These are phyloP conservation scores for Talaromyces ruber DNA, from an alignment of 495 filamentous ascomycete genomes.

Conservation along the genomic window DNA sequence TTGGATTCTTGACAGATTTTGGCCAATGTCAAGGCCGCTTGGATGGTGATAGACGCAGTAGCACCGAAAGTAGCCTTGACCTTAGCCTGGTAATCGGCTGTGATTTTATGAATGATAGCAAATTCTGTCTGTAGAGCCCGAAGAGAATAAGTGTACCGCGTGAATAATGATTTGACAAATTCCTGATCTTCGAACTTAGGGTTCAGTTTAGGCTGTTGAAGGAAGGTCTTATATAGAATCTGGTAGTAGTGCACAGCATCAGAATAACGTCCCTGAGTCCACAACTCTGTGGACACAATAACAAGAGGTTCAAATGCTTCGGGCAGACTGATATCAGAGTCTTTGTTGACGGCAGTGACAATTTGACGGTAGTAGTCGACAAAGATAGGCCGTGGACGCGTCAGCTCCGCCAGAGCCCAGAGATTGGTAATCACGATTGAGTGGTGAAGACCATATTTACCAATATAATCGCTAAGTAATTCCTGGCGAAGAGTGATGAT, in stretches of 20 bases:
- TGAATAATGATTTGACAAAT: slow-evolving; percentile 24
- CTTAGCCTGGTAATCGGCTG: slow-evolving; percentile 23
- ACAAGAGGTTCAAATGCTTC: slow-evolving; percentile 27
- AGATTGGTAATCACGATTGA: slow-evolving; percentile 24
- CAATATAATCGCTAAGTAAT: slow-evolving; percentile 22
- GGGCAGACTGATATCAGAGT: slow-evolving; percentile 18
- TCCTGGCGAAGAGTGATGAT: slow-evolving; percentile 22
- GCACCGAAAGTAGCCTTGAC: slow-evolving; percentile 23
- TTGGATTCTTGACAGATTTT: slow-evolving; percentile 27
- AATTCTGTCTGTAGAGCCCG: slow-evolving; percentile 21
- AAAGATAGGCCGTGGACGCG: slow-evolving; percentile 21
- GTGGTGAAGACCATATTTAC: slow-evolving; percentile 21
- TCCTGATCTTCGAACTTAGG: slow-evolving; percentile 20
- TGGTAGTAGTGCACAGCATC: slow-evolving; percentile 24
- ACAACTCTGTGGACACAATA: slow-evolving; percentile 28
- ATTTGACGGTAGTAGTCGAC: slow-evolving; percentile 32
- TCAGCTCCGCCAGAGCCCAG: slow-evolving; percentile 27
- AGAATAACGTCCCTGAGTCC: slow-evolving; percentile 24
- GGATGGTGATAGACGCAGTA: slow-evolving; percentile 26
- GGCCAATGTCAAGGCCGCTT: slow-evolving; percentile 26
- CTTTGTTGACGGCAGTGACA: slow-evolving; percentile 25
- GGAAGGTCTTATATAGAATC: slow-evolving; percentile 23
- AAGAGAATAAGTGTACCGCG: slow-evolving; percentile 24
- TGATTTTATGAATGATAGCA: slow-evolving; percentile 23
- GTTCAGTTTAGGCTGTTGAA: slow-evolving; percentile 20